phyloP scores from a whole-genome alignment of 352 stramenopile species.

The Phytophthora pisi region DNA sequence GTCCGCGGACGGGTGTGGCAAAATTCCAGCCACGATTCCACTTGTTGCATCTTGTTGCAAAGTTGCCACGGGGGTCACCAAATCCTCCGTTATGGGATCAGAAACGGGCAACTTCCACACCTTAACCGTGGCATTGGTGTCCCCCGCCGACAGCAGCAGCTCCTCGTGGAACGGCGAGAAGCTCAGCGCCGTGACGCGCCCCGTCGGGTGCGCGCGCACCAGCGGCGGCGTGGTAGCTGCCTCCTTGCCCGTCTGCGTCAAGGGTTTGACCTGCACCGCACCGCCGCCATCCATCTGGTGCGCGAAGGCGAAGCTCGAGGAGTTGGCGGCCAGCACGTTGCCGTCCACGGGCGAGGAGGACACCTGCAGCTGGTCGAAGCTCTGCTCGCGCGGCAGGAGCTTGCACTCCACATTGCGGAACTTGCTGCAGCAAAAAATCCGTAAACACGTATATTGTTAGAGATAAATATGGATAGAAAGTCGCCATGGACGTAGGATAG shows the following conservation, averaged over 20 bases:
- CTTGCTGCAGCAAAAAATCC: constrained; percentile 51
- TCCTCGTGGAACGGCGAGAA: constrained; percentile 63
- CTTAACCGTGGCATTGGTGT: constrained; percentile 53
- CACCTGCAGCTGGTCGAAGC: constrained; percentile 68
- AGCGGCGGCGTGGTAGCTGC: constrained; percentile 42
- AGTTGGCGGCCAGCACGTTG: constrained; percentile 50
- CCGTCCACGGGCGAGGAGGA: constrained; percentile 50
- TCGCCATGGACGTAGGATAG: neutral
- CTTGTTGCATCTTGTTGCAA: constrained; percentile 20
- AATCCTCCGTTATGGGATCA: constrained; percentile 34
- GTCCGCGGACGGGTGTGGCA: constrained; percentile 60
- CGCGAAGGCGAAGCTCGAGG: constrained; percentile 60
- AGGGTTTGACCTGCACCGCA: constrained; percentile 63
- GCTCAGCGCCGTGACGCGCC: constrained; percentile 61
- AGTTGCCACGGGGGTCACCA: constrained; percentile 30
- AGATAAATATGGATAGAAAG: too few species aligned
- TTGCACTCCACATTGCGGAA: constrained; percentile 82
- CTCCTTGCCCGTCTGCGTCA: constrained; percentile 49
- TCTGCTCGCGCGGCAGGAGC: constrained; percentile 50
- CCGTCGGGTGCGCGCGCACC: constrained; percentile 61
- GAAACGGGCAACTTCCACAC: constrained; percentile 59
- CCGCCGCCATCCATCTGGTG: constrained; percentile 71
- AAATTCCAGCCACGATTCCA: constrained; percentile 40
- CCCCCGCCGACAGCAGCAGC: constrained; percentile 63
- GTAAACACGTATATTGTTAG: constrained; percentile 6